Conservation (phyloP, 2,329 filamentous ascomycete genomes). For the Xylariaceae sp. region DNA sequence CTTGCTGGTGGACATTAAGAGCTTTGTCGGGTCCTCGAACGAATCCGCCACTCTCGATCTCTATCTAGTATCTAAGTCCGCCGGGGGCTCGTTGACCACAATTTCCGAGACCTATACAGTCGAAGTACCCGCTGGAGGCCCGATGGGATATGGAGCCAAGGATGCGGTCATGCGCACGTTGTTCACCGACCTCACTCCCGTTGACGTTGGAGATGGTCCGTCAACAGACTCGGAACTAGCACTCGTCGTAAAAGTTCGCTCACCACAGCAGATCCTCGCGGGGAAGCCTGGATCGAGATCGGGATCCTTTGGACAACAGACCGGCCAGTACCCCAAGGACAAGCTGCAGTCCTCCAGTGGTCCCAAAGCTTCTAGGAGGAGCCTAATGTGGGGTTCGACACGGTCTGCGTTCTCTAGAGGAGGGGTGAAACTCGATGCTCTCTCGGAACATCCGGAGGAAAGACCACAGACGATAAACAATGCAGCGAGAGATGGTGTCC, state of each 20-base stretch:
- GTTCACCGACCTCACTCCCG: slow-evolving; percentile 77
- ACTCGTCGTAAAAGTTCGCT: slow-evolving; percentile 74
- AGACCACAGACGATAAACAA: slow-evolving; percentile 29
- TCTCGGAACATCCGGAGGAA: slow-evolving; percentile 49
- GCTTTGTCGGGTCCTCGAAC: slow-evolving; percentile 70
- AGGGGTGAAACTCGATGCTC: slow-evolving; percentile 48
- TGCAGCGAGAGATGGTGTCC: slow-evolving; percentile 40
- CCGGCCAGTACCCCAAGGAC: slow-evolving; percentile 38
- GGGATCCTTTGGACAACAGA: slow-evolving; percentile 39
- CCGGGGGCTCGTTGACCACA: slow-evolving; percentile 56
- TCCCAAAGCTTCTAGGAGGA: slow-evolving; percentile 54
- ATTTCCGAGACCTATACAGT: slow-evolving; percentile 81
- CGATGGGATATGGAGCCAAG: slow-evolving; percentile 58
- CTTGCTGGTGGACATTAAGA: slow-evolving; percentile 75
- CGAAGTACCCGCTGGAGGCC: slow-evolving; percentile 69
- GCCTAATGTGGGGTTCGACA: slow-evolving; percentile 62
- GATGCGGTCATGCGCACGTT: slow-evolving; percentile 72
- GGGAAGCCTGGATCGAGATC: slow-evolving; percentile 48
- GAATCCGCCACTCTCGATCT: slow-evolving; percentile 71
- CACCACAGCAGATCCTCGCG: slow-evolving; percentile 45
- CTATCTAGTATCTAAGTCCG: slow-evolving; percentile 68
- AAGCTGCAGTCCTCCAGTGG: slow-evolving; percentile 46
- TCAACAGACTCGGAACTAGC: slow-evolving; percentile 69
- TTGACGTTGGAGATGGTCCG: slow-evolving; percentile 60
- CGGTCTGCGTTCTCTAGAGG: slow-evolving; percentile 51